These are phyloP conservation scores for Ascochyta fabae DNA, from an alignment of 2,329 filamentous ascomycete species.

Conservation along the genomic window DNA sequence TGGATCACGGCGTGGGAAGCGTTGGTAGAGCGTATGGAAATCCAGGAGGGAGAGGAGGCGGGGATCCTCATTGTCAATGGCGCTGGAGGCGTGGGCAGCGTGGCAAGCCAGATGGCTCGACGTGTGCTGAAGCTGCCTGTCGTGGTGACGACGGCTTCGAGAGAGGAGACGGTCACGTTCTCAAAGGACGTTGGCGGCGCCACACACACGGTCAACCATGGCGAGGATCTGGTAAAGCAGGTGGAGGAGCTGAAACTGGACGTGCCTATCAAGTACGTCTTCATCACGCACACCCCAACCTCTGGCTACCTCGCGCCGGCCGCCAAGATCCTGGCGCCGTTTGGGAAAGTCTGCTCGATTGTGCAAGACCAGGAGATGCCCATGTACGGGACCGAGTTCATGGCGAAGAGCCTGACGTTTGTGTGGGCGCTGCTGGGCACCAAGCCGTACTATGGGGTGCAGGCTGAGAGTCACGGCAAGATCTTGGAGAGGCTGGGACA, in stretches of 20 bases:
- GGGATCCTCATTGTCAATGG: constrained; percentile 54
- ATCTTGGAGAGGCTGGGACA: constrained; percentile 48
- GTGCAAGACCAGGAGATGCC: constrained; percentile 52
- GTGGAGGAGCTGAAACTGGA: constrained; percentile 46
- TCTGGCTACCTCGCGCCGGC: constrained; percentile 51
- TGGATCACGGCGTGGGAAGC: constrained; percentile 26
- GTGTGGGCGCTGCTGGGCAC: constrained; percentile 53
- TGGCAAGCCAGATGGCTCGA: constrained; percentile 55
- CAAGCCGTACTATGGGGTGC: constrained; percentile 50
- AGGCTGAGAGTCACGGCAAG: constrained; percentile 49
- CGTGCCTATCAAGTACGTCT: constrained; percentile 52
- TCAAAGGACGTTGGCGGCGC: constrained; percentile 53
- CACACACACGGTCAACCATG: constrained; percentile 53
- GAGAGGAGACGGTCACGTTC: constrained; percentile 51
- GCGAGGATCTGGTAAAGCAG: constrained; percentile 49
- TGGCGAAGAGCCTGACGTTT: constrained; percentile 55
- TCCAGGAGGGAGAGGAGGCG: constrained; percentile 45
- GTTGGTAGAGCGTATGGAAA: constrained; percentile 53
- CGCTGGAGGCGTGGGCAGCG: constrained; percentile 54
- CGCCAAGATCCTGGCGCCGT: constrained; percentile 51
- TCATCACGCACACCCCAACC: constrained; percentile 50
- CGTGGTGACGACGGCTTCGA: constrained; percentile 54
- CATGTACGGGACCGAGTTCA: constrained; percentile 56
- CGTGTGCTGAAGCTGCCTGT: constrained; percentile 49
- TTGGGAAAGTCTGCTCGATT: constrained; percentile 56